These are phyloP conservation scores for Wickerhamomyces sp. DNA, from an alignment of 1,139 yeast species.

Conservation along the genomic window DNA sequence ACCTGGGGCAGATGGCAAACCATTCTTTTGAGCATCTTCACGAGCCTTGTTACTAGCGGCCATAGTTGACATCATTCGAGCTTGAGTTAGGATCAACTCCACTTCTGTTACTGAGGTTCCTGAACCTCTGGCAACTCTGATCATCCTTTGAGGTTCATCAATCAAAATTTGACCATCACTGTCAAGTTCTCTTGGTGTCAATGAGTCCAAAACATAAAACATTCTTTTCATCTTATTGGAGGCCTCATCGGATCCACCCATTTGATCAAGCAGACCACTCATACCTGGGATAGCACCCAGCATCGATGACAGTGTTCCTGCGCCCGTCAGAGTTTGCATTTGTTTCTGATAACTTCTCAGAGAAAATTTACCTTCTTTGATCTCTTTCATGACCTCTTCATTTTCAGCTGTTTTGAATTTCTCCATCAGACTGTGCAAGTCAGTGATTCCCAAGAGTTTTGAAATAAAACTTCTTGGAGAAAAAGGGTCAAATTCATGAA, in stretches of 20 bases:
- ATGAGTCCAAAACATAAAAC: conserved; percentile 92
- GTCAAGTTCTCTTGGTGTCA: conserved; percentile 89
- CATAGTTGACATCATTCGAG: conserved; percentile 92
- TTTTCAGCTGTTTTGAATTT: conserved; percentile 85
- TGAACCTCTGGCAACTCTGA: conserved; percentile 93
- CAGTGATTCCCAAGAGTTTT: conserved; percentile 91
- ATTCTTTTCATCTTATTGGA: conserved; percentile 75
- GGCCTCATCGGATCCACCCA: conserved; percentile 91
- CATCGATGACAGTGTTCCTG: conserved; percentile 93
- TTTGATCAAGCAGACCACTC: conserved; percentile 76
- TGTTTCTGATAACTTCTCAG: conserved; percentile 89
- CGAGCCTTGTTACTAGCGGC: conserved; percentile 64
- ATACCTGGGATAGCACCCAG: conserved; percentile 97
- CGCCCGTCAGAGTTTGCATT: conserved; percentile 89
- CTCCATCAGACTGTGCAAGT: conserved; percentile 88
- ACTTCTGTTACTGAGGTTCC: conserved; percentile 93
- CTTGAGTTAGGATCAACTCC: conserved; percentile 88
- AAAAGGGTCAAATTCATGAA: conserved; percentile 87
- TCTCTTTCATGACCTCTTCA: conserved; percentile 88
- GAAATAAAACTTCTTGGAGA: conserved; percentile 87
- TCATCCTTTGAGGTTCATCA: conserved; percentile 77
- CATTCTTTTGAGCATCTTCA: conserved; percentile 43
- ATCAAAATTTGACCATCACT: conserved; percentile 82
- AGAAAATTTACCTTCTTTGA: conserved; percentile 93
- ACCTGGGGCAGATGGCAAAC: conserved; percentile 34